phyloP scores from a whole-genome alignment of 345 rosid genomes.

The Moricandia arvensis region DNA sequence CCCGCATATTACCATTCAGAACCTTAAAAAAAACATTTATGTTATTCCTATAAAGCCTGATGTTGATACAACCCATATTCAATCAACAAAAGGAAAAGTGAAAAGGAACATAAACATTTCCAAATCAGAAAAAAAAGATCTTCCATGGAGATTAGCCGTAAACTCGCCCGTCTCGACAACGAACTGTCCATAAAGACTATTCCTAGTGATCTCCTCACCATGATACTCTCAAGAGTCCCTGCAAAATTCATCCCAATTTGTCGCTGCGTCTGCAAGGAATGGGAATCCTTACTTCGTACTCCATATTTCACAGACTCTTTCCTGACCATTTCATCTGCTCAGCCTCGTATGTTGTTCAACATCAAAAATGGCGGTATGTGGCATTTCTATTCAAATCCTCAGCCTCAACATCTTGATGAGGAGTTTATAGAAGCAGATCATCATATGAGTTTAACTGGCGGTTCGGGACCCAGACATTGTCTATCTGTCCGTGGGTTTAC shows the following conservation, averaged over 20 bases:
- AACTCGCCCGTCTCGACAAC: not conserved
- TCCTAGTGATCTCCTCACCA: slow-evolving; percentile 4
- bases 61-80: not conserved
- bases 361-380: not conserved
- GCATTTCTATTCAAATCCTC: slow-evolving; percentile 3
- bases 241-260: not conserved
- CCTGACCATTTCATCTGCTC: not conserved
- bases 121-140: not conserved
- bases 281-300: not conserved
- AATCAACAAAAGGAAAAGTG: not conserved
- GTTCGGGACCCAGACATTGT: not conserved
- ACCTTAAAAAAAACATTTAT: too few relatives aligned
- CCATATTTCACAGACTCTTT: not conserved
- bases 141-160: not conserved
- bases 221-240: not conserved
- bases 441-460: not conserved
- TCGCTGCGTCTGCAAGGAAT: not conserved
- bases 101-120: too few relatives aligned
- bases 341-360: not conserved
- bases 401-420: not conserved
- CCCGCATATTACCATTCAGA: too few relatives aligned
- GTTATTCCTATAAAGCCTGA: not conserved
- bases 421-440: not conserved
- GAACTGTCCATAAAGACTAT: not conserved
- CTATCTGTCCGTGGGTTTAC: not conserved